Evolutionary conservation across 441 rosid genomes (phyloP).

Genomic region (Corymbia calophylla): DNA sequence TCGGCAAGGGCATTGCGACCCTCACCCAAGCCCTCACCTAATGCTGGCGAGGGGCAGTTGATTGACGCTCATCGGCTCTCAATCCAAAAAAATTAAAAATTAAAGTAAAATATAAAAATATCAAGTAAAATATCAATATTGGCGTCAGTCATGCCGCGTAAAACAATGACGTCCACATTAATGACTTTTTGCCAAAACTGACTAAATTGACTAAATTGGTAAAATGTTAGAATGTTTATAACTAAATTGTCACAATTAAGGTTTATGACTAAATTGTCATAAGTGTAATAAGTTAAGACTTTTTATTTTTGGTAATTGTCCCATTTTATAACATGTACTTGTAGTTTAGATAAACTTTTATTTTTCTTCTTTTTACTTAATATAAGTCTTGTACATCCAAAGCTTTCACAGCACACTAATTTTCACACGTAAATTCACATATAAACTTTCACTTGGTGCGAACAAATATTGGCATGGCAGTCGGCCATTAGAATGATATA

Average conservation of each 20-base stretch:
- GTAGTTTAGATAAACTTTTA: not conserved
- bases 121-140: too few species aligned
- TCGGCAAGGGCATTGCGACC: too few species aligned
- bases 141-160: too few species aligned
- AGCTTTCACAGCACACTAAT: not conserved
- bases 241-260: too few species aligned
- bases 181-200: fast-evolving
- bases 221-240: too few species aligned
- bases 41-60: fast-evolving
- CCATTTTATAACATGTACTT: not conserved
- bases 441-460: not conserved
- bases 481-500: not conserved
- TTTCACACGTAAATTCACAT: not conserved
- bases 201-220: fast-evolving
- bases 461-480: not conserved
- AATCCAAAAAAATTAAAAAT: too few species aligned
- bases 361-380: not conserved
- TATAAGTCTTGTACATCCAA: not conserved
- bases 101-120: too few species aligned
- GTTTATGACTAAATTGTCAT: fast-evolving
- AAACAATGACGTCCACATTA: fast-evolving
- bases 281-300: not conserved
- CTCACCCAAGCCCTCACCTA: not conserved
- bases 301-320: not conserved
- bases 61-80: not conserved